A percentile compares a stretch with the other conserved stretches of the same genome.
phyloP scores from a whole-genome alignment of 2,329 filamentous ascomycete species.

The Byssothecium circinans region DNA sequence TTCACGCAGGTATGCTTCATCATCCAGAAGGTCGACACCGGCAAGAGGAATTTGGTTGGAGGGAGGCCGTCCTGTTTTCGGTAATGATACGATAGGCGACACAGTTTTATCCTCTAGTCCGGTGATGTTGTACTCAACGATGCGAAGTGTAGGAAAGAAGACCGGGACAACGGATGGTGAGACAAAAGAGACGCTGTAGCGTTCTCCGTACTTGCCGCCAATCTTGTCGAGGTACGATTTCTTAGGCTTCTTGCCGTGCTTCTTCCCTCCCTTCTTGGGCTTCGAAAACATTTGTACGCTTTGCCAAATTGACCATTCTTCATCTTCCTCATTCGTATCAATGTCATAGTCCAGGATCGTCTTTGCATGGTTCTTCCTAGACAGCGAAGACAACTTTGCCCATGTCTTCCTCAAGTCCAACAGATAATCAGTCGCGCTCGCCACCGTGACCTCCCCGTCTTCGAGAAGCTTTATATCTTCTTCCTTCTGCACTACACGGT shows the following conservation, averaged over 20 bases:
- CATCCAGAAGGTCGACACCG: constrained; percentile 16
- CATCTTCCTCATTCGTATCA: constrained; percentile 13
- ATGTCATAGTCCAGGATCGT: constrained; percentile 9
- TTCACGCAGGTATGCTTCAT: constrained; percentile 42
- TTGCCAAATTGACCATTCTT: constrained; percentile 21
- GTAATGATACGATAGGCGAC: constrained; percentile 1
- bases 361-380: constrained; percentile 19
- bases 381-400: constrained; percentile 66
- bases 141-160: constrained; percentile 83
- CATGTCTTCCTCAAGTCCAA: constrained; percentile 76
- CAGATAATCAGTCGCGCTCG: constrained; percentile 78
- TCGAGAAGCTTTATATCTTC: constrained; percentile 36
- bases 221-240: constrained; percentile 67
- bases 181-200: constrained; percentile 79
- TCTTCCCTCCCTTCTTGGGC: constrained; percentile 23
- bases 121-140: constrained; percentile 91
- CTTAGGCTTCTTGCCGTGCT: constrained; percentile 48
- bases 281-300: constrained; percentile 19
- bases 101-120: constrained; percentile 62
- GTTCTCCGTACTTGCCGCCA: constrained; percentile 79
- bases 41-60: constrained; percentile 12
- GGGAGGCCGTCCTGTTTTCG: background rate
- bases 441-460: constrained; percentile 59
- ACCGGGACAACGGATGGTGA: constrained; percentile 89
- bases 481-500: constrained; percentile 43